Percentiles rank a stretch among this genome's conserved stretches.
These are phyloP conservation scores for Hordeum pubiflorum DNA, from an alignment of 202 grass and related monocot genomes.

Conservation along the genomic window DNA sequence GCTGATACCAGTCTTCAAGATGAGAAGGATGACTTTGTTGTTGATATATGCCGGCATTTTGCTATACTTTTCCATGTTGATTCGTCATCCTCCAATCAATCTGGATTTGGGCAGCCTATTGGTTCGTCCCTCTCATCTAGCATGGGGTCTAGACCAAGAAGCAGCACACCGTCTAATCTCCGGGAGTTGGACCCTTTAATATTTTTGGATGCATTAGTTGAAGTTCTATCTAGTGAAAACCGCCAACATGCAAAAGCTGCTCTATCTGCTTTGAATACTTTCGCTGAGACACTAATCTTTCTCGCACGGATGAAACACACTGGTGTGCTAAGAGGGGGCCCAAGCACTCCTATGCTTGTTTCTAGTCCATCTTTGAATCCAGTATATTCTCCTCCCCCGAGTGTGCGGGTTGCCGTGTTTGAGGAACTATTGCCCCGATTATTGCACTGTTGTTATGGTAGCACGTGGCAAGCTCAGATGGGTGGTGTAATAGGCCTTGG, in stretches of 20 bases:
- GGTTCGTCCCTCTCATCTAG: slow-evolving; percentile 46
- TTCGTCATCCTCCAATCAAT: slow-evolving; percentile 44
- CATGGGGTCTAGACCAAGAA: slow-evolving; percentile 64
- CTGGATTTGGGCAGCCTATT: slow-evolving; percentile 49
- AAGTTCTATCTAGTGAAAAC: slow-evolving; percentile 88
- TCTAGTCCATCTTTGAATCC: slow-evolving; percentile 98
- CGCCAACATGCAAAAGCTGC: slow-evolving; percentile 89
- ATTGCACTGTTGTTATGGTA: slow-evolving; percentile 97
- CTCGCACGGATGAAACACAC: slow-evolving; percentile 80
- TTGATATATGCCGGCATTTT: slow-evolving; percentile 89
- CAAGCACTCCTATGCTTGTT: slow-evolving; percentile 93
- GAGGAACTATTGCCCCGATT: slow-evolving; percentile 83
- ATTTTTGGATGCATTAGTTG: slow-evolving; percentile 92
- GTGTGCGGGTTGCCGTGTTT: slow-evolving; percentile 92
- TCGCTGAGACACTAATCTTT: slow-evolving; percentile 87
- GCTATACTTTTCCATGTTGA: slow-evolving; percentile 97
- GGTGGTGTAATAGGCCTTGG: slow-evolving; percentile 96
- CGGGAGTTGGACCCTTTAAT: slow-evolving; percentile 88
- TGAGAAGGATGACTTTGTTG: slow-evolving; percentile 77
- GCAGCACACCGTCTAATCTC: slow-evolving; percentile 68
- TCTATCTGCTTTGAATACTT: slow-evolving; percentile 73
- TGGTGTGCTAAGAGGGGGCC: slow-evolving; percentile 75
- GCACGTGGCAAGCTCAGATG: slow-evolving; percentile 96
- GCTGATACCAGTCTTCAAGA: slow-evolving; percentile 70
- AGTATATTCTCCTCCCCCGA: slow-evolving; percentile 96